Conservation (phyloP, 768 basidiomycete genomes). For the Boletus insuetus region DNA sequence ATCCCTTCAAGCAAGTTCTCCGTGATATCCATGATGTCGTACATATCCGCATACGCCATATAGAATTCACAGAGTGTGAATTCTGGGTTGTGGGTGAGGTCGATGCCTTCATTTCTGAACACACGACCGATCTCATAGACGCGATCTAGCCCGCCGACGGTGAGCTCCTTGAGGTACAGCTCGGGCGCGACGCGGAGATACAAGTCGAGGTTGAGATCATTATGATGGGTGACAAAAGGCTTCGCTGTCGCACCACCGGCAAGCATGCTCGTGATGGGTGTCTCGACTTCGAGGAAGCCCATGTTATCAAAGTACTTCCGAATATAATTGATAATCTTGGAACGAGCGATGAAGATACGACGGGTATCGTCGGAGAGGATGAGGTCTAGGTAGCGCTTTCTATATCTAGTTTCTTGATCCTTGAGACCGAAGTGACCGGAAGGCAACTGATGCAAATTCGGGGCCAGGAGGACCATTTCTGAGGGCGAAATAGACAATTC, state of each 20-base stretch:
- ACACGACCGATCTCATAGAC: slow-evolving; percentile 99
- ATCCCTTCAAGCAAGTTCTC: slow-evolving; percentile 87
- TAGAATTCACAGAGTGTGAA: slow-evolving; percentile 99
- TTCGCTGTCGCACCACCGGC: slow-evolving; percentile 98
- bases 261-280: slow-evolving; percentile 94
- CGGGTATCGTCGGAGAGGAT: slow-evolving; percentile 91
- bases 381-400: slow-evolving; percentile 98
- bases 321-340: slow-evolving; percentile 88
- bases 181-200: slow-evolving; percentile 98
- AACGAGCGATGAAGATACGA: slow-evolving; percentile 86
- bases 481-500: slow-evolving; percentile 88
- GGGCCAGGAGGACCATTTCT: slow-evolving; percentile 83
- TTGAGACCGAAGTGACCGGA: slow-evolving; percentile 91
- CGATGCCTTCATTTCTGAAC: slow-evolving; percentile 98
- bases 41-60: slow-evolving; percentile 99
- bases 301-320: slow-evolving; percentile 85
- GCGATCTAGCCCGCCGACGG: slow-evolving; percentile 95
- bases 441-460: slow-evolving; percentile 95
- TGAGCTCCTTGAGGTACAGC: slow-evolving; percentile 95
- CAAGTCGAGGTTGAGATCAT: slow-evolving; percentile 93
- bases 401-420: slow-evolving; percentile 96
- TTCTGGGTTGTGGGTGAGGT: slow-evolving; percentile 98
- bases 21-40: slow-evolving; percentile 97
- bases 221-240: slow-evolving; percentile 98
- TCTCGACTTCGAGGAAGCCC: slow-evolving; percentile 98